phyloP scores from a whole-genome alignment of 2,329 filamentous ascomycete genomes.

The Verticillium klebahnii region DNA sequence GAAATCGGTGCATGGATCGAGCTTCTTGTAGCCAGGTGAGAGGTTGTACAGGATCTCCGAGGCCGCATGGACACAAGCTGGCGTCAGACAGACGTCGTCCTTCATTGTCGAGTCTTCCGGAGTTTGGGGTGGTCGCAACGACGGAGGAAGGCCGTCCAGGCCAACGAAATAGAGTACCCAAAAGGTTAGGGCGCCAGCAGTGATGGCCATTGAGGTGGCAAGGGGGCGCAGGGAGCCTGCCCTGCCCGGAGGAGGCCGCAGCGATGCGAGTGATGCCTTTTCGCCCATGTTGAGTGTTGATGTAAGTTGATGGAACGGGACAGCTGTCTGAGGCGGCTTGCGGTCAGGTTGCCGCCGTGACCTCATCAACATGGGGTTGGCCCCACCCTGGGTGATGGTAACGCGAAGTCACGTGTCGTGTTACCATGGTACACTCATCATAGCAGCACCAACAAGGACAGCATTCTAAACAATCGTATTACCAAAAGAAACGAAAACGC shows the following conservation, averaged over 20 bases:
- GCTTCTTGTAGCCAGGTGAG: constrained; percentile 44
- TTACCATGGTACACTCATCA: too few species aligned
- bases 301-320: background rate
- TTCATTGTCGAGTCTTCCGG: background rate
- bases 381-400: background rate
- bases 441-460: too few species aligned
- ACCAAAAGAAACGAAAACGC: too few species aligned
- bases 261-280: background rate
- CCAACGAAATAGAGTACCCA: background rate
- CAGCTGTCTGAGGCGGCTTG: background rate
- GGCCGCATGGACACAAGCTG: constrained; percentile 24
- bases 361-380: background rate
- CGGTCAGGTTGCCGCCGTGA: background rate
- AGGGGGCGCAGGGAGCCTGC: background rate
- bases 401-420: background rate
- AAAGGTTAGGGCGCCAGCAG: background rate
- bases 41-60: constrained; percentile 23
- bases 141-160: background rate
- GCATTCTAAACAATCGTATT: too few species aligned
- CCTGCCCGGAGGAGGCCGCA: background rate
- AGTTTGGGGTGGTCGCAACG: background rate
- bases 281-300: background rate
- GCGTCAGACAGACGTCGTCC: constrained; percentile 17
- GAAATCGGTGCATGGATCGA: constrained; percentile 68
- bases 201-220: background rate